Percentiles rank a stretch among this genome's conserved stretches.
Conservation (phyloP, 1,139 yeast genomes). For the Candida tropicalis region DNA sequence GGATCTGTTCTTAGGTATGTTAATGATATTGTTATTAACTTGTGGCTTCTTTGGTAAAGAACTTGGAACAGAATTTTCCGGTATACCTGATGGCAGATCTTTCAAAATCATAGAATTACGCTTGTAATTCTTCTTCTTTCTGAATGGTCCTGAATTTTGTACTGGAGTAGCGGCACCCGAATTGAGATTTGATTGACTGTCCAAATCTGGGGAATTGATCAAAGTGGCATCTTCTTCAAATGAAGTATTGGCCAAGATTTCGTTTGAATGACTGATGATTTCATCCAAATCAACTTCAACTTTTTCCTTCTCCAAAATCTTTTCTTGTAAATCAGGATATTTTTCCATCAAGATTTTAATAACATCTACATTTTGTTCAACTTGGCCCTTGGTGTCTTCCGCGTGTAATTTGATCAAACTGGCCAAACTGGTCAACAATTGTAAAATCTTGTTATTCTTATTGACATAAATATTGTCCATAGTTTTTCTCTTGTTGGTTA, state of each 20-base stretch:
- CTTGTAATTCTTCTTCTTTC: constrained; percentile 32
- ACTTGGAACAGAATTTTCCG: constrained; percentile 7
- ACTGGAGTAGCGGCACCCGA: constrained; percentile 15
- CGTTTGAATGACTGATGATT: constrained; percentile 37
- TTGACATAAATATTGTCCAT: constrained; percentile 49
- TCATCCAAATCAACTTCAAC: constrained; percentile 38
- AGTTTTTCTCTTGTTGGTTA: constrained; percentile 42
- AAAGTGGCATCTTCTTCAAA: constrained; percentile 38
- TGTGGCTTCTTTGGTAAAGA: constrained; percentile 25
- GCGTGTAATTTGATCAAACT: constrained; percentile 52
- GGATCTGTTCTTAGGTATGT: constrained; percentile 13
- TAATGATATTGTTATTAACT: constrained; percentile 19
- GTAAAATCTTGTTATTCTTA: constrained; percentile 50
- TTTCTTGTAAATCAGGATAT: constrained; percentile 40
- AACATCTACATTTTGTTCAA: constrained; percentile 36
- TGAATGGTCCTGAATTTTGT: constrained; percentile 29
- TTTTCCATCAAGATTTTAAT: constrained; percentile 33
- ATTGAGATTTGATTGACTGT: constrained; percentile 12
- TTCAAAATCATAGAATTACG: constrained; percentile 24
- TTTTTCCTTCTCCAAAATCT: constrained; percentile 30
- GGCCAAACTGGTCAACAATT: constrained; percentile 47
- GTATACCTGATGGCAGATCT: constrained; percentile 5
- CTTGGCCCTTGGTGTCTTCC: constrained; percentile 40
- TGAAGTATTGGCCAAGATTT: constrained; percentile 34
- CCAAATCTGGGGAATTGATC: constrained; percentile 29